Percentiles rank a stretch among this genome's conserved stretches.
Evolutionary conservation across 495 filamentous ascomycete species (phyloP).

Genomic region (Articulospora tetracladia): DNA sequence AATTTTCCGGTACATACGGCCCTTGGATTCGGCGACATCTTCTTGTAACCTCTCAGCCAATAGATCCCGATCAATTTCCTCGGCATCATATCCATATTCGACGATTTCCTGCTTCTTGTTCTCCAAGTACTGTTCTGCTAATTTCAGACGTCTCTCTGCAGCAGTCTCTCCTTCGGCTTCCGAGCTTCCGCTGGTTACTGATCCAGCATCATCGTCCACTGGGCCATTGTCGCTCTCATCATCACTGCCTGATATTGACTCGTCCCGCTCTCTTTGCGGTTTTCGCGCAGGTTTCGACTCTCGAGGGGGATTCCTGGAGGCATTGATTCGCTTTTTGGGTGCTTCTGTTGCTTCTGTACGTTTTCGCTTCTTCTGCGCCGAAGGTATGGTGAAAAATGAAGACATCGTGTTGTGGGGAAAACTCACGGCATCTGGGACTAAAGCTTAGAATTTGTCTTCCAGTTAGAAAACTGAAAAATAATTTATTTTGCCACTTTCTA

Average conservation of each 20-base stretch:
- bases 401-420: constrained; percentile 51
- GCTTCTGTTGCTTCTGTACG: constrained; percentile 36
- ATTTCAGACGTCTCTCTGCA: constrained; percentile 77
- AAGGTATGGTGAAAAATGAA: constrained; percentile 80
- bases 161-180: constrained; percentile 70
- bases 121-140: constrained; percentile 90
- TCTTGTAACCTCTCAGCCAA: constrained; percentile 87
- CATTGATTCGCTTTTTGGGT: constrained; percentile 40
- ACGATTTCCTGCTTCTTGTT: constrained; percentile 83
- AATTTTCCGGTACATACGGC: constrained; percentile 76
- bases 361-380: constrained; percentile 79
- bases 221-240: constrained; percentile 54
- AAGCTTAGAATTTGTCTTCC: not conserved
- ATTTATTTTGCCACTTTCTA: constrained; percentile 18
- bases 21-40: constrained; percentile 91
- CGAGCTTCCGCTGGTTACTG: constrained; percentile 41
- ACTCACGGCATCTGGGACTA: not conserved
- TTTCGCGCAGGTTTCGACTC: constrained; percentile 25
- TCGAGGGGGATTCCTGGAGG: constrained; percentile 32
- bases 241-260: constrained; percentile 85
- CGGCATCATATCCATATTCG: constrained; percentile 84
- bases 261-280: constrained; percentile 28
- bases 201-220: constrained; percentile 37
- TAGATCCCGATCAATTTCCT: constrained; percentile 84
- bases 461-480: not conserved